These are phyloP conservation scores for Globisporangium emineosum DNA, from an alignment of 352 stramenopile species.

Conservation along the genomic window DNA sequence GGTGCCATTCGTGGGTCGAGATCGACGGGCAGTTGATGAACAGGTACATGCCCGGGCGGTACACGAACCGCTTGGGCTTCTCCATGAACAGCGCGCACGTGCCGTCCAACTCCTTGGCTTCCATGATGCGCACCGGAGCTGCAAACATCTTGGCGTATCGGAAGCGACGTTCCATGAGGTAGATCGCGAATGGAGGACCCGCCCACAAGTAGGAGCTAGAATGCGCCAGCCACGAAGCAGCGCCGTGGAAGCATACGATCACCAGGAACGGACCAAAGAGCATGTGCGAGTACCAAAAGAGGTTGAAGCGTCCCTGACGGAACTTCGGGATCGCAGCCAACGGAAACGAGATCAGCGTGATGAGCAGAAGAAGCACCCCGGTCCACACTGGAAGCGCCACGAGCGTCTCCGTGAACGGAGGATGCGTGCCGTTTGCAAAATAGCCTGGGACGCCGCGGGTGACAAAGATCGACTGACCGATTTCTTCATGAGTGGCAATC, in stretches of 20 bases:
- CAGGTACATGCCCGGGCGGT: slow-evolving; percentile 82
- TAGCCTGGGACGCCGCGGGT: slow-evolving; percentile 48
- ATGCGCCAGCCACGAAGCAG: slow-evolving; percentile 58
- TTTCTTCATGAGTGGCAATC: slow-evolving; percentile 56
- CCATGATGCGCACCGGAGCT: slow-evolving; percentile 58
- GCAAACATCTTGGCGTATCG: slow-evolving; percentile 72
- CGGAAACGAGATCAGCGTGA: slow-evolving; percentile 67
- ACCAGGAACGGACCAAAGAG: slow-evolving; percentile 70
- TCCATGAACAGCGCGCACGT: slow-evolving; percentile 74
- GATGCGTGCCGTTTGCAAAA: slow-evolving; percentile 29
- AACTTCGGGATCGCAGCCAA: slow-evolving; percentile 70
- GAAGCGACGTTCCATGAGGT: slow-evolving; percentile 68
- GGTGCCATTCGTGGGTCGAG: slow-evolving; percentile 85
- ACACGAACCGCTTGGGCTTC: slow-evolving; percentile 69
- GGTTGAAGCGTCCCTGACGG: slow-evolving; percentile 71
- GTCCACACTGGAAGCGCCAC: slow-evolving; percentile 69
- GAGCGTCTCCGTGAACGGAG: slow-evolving; percentile 67
- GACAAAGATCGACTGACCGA: slow-evolving; percentile 59
- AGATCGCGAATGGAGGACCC: slow-evolving; percentile 59
- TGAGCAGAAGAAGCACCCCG: slow-evolving; percentile 59
- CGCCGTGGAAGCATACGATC: slow-evolving; percentile 58
- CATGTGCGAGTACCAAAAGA: slow-evolving; percentile 85
- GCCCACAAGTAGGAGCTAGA: slow-evolving; percentile 66
- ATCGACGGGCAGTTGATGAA: slow-evolving; percentile 87
- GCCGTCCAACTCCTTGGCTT: slow-evolving; percentile 63